Conservation (phyloP, 2,329 filamentous ascomycete genomes). For the Penicillium sp. region DNA sequence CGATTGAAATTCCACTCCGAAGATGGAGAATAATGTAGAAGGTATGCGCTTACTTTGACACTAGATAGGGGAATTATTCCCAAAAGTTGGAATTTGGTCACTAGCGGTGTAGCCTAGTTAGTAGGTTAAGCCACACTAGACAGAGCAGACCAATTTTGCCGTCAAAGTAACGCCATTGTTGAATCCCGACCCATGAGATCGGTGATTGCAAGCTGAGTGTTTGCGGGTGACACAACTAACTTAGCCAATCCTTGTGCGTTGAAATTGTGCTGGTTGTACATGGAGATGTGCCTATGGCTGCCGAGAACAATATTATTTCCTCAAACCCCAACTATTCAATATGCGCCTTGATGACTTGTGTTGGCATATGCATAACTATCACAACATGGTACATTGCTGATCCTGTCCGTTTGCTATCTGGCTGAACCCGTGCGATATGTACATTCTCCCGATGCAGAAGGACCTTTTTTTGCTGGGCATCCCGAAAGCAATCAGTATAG, state of each 20-base stretch:
- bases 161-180: neutral
- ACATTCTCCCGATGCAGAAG: constrained; percentile 10
- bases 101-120: neutral
- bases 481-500: constrained; percentile 18
- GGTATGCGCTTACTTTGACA: neutral
- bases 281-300: neutral
- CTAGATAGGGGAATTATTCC: neutral
- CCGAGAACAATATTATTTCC: neutral
- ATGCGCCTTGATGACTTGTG: neutral
- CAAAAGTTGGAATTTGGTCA: neutral
- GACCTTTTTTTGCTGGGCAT: neutral
- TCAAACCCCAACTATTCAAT: neutral
- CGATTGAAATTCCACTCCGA: constrained; percentile 7
- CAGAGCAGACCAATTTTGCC: neutral
- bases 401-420: neutral
- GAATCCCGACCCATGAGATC: neutral
- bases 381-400: neutral
- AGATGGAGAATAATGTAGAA: neutral
- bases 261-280: neutral
- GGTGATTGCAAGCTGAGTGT: neutral
- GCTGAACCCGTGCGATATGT: neutral
- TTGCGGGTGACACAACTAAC: neutral
- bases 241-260: neutral
- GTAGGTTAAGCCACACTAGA: neutral
- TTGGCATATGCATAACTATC: neutral